Percentiles rank a stretch among this genome's conserved stretches.
Conservation (phyloP, 2,329 filamentous ascomycete genomes). For the Rhynchosporium secalis region DNA sequence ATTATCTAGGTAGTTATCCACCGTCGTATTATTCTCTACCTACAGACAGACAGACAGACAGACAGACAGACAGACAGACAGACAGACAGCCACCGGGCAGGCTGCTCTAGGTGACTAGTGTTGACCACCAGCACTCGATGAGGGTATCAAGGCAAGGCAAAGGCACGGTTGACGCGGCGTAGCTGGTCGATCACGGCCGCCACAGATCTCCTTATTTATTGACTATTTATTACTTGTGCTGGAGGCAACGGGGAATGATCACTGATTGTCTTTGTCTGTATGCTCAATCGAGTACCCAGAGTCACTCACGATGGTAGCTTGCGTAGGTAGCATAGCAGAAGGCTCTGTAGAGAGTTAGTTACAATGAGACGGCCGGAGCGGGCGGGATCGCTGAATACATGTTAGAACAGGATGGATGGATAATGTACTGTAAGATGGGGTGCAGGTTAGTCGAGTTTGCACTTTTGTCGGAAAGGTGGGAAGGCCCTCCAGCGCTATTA, state of each 20-base stretch:
- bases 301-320: slow-evolving; percentile 4
- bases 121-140: not conserved
- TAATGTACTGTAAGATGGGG: slow-evolving; percentile 21
- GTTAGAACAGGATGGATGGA: slow-evolving; percentile 8
- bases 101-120: not conserved
- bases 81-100: not conserved
- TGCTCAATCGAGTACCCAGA: not conserved
- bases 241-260: slow-evolving; percentile 9
- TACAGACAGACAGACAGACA: no score
- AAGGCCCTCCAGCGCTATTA: slow-evolving; percentile 10
- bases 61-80: no score
- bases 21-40: no score
- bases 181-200: slow-evolving; percentile 11
- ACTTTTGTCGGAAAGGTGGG: slow-evolving; percentile 27
- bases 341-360: slow-evolving; percentile 1
- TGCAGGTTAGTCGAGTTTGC: slow-evolving; percentile 22
- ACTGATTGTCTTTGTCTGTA: slow-evolving; percentile 1
- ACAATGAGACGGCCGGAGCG: slow-evolving; percentile 14
- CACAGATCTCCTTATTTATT: not conserved
- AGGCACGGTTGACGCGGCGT: slow-evolving; percentile 14
- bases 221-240: slow-evolving; percentile 2
- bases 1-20: not conserved
- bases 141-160: not conserved
- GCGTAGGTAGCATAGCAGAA: slow-evolving; percentile 7
- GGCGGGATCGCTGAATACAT: slow-evolving; percentile 17